Percentiles rank a stretch among this genome's conserved stretches.
These are phyloP conservation scores for Coleophoma eucalyptorum DNA, from an alignment of 2,329 filamentous ascomycete species.

Conservation along the genomic window DNA sequence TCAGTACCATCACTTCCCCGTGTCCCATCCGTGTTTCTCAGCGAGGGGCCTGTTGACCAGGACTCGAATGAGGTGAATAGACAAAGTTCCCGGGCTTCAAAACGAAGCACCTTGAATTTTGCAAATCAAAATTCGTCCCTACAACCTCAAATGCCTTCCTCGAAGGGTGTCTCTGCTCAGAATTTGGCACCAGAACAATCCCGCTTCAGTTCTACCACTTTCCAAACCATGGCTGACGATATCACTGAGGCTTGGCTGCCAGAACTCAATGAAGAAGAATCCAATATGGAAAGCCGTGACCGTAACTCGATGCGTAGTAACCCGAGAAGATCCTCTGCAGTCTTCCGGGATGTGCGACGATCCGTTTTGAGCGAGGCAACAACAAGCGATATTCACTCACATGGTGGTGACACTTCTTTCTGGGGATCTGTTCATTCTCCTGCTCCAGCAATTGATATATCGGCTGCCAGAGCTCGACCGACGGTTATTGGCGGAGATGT, in stretches of 20 bases:
- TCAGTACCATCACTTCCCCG: slow-evolving; percentile 41
- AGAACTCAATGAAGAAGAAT: slow-evolving; percentile 19
- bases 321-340: slow-evolving; percentile 5
- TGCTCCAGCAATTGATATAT: slow-evolving; percentile 39
- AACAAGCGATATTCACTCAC: slow-evolving; percentile 21
- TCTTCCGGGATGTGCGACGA: slow-evolving; percentile 27
- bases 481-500: slow-evolving; percentile 30
- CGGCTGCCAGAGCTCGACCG: slow-evolving; percentile 35
- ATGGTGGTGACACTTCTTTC: slow-evolving; percentile 39
- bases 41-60: slow-evolving; percentile 15
- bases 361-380: slow-evolving; percentile 28
- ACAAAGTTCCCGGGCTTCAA: slow-evolving; percentile 18
- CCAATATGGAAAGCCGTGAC: slow-evolving; percentile 8
- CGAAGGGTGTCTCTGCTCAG: background rate
- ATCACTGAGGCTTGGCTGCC: slow-evolving; percentile 35
- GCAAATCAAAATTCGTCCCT: slow-evolving; percentile 4
- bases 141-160: slow-evolving; percentile 2
- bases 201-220: slow-evolving; percentile 28
- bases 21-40: slow-evolving; percentile 19
- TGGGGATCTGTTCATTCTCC: slow-evolving; percentile 51
- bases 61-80: slow-evolving; percentile 18
- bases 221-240: slow-evolving; percentile 29
- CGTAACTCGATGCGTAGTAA: slow-evolving; percentile 6
- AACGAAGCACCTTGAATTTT: slow-evolving; percentile 22
- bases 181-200: slow-evolving; percentile 8